These are phyloP conservation scores for Chytriomyces sp. DNA, from an alignment of 192 early-diverging fungal species.

Conservation along the genomic window DNA sequence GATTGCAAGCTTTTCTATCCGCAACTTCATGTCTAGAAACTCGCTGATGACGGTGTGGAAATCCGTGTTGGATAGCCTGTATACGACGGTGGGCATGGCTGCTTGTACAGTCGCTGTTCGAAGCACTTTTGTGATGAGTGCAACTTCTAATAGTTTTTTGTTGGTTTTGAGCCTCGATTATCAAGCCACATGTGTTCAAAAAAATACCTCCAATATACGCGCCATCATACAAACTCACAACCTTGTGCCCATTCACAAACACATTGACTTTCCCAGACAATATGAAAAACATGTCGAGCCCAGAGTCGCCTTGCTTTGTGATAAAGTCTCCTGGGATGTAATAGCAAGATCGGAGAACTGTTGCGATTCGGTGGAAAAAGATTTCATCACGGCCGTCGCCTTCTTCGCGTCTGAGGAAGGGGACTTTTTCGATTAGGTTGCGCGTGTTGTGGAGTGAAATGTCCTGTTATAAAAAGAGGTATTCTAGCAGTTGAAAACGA, in stretches of 20 bases:
- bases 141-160: conserved; percentile 3
- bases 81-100: conserved; percentile 17
- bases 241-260: conserved; percentile 39
- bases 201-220: conserved; percentile 20
- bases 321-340: conserved; percentile 35
- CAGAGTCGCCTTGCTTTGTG: conserved; percentile 35
- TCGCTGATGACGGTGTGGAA: conserved; percentile 22
- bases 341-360: conserved; percentile 34
- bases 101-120: conserved; percentile 26
- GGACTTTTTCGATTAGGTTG: conserved; percentile 49
- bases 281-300: conserved; percentile 61
- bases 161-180: no score
- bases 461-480: conserved; percentile 30
- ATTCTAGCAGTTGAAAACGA: background rate
- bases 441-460: conserved; percentile 52
- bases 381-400: conserved; percentile 52
- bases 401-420: conserved; percentile 48
- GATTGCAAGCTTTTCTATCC: conserved; percentile 3
- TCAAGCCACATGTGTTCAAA: no score
- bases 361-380: conserved; percentile 49
- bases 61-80: conserved; percentile 16
- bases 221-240: conserved; percentile 37
- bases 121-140: conserved; percentile 6
- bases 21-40: conserved; percentile 17
- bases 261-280: conserved; percentile 48